Evolutionary conservation across 2,329 filamentous ascomycete species (phyloP).

Genomic region (Penicillium digitatum): DNA sequence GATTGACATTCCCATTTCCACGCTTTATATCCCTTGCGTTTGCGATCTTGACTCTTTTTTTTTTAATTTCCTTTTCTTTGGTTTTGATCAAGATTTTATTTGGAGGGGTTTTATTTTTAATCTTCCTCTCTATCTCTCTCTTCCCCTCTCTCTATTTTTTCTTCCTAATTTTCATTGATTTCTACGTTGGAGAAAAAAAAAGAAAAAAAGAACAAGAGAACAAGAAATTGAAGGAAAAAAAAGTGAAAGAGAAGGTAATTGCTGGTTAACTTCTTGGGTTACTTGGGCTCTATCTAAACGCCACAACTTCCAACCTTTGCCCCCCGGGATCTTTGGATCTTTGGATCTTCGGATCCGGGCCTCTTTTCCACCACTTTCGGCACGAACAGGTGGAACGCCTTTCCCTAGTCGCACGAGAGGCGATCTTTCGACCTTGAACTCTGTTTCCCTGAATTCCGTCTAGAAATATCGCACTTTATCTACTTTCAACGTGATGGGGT

Average conservation of each 20-base stretch:
- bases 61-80: conserved; percentile 2
- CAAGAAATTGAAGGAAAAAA: not conserved
- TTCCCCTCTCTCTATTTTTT: not conserved
- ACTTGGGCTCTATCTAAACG: conserved; percentile 10
- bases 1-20: conserved; percentile 29
- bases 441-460: not conserved
- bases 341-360: not conserved
- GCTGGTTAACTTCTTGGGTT: conserved; percentile 8
- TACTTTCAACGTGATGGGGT: conserved; percentile 33
- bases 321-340: conserved; percentile 11
- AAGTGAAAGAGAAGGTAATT: not conserved
- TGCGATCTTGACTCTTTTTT: conserved; percentile 13
- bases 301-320: conserved; percentile 6
- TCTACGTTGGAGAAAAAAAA: not conserved
- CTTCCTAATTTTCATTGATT: not conserved
- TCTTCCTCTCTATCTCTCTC: not conserved
- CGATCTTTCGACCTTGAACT: conserved; percentile 2
- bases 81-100: not conserved
- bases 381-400: conserved; percentile 18
- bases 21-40: conserved; percentile 32
- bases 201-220: not conserved
- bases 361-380: not conserved
- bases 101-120: conserved; percentile 4
- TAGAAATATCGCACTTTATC: not conserved
- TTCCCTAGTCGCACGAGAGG: conserved; percentile 15